phyloP scores from a whole-genome alignment of 805 yeast genomes.

The Metschnikowia cerradonensis region DNA sequence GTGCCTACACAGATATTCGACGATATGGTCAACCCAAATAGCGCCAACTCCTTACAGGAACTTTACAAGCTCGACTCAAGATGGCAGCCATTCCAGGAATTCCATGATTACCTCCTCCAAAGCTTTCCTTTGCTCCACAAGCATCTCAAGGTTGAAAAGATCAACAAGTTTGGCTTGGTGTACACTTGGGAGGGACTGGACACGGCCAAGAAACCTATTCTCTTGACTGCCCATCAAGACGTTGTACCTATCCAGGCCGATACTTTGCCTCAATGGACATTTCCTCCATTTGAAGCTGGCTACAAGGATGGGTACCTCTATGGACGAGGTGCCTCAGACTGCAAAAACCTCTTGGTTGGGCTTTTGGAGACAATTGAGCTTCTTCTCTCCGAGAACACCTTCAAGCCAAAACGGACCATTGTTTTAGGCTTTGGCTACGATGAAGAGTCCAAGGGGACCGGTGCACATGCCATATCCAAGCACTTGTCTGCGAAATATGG shows the following conservation, averaged over 20 bases:
- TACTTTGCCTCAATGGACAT: constrained; percentile 55
- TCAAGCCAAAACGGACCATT: constrained; percentile 42
- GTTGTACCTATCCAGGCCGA: constrained; percentile 70
- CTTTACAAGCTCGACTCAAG: constrained; percentile 22
- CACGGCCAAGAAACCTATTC: constrained; percentile 56
- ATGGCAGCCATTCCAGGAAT: constrained; percentile 27
- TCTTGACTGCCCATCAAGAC: constrained; percentile 76
- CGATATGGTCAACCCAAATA: constrained; percentile 27
- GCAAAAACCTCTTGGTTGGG: constrained; percentile 43
- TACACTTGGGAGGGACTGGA: constrained; percentile 58
- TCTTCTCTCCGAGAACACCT: constrained; percentile 26
- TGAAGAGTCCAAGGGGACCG: constrained; percentile 45
- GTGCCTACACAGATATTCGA: constrained; percentile 34
- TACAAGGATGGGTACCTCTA: constrained; percentile 52
- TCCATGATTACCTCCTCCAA: constrained; percentile 50
- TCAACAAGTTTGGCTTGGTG: constrained; percentile 62
- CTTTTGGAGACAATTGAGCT: constrained; percentile 36
- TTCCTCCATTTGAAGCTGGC: constrained; percentile 57
- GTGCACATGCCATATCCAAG: constrained; percentile 33
- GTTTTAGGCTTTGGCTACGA: constrained; percentile 49
- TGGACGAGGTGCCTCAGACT: constrained; percentile 37
- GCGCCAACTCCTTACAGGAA: constrained; percentile 21
- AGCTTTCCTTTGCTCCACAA: constrained; percentile 53
- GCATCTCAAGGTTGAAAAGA: constrained; percentile 39
- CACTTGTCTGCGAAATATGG: constrained; percentile 38